Percentiles rank a stretch among this genome's conserved stretches.
phyloP scores from a whole-genome alignment of 495 filamentous ascomycete species.

The Hypomontagnella submonticulosa region DNA sequence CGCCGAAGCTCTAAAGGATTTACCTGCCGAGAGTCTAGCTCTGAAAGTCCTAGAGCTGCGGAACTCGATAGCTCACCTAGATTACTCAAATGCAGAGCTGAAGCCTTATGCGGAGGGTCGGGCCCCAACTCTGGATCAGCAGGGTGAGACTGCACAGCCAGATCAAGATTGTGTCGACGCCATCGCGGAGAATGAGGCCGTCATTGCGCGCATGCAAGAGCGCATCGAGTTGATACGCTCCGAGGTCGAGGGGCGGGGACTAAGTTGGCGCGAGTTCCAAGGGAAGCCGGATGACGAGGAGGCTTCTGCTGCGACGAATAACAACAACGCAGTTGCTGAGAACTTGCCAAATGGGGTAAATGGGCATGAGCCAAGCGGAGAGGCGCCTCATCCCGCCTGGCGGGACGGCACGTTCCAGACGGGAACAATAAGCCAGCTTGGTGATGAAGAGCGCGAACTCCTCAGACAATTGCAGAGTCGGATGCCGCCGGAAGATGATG shows the following conservation, averaged over 20 bases:
- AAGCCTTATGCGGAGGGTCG: conserved; percentile 65
- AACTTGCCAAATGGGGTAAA: conserved; percentile 44
- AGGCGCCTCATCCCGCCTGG: conserved; percentile 55
- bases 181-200: conserved; percentile 78
- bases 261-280: conserved; percentile 72
- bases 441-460: conserved; percentile 61
- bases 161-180: conserved; percentile 76
- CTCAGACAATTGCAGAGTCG: conserved; percentile 54
- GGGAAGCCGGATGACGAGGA: conserved; percentile 52
- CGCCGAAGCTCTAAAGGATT: conserved; percentile 76
- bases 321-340: conserved; percentile 45
- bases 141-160: conserved; percentile 49
- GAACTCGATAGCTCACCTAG: conserved; percentile 84
- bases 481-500: conserved; percentile 45
- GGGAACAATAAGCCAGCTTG: conserved; percentile 56
- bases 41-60: conserved; percentile 83
- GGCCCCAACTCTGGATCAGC: conserved; percentile 34
- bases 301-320: conserved; percentile 41
- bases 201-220: conserved; percentile 77
- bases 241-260: conserved; percentile 81
- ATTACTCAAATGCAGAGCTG: conserved; percentile 80
- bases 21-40: conserved; percentile 77
- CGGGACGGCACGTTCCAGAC: conserved; percentile 66
- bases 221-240: conserved; percentile 72
- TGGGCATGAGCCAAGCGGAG: conserved; percentile 40